Base-by-base conservation (phyloP, 2,329 filamentous ascomycete genomes). In the Pseudopyricularia javanii region DNA sequence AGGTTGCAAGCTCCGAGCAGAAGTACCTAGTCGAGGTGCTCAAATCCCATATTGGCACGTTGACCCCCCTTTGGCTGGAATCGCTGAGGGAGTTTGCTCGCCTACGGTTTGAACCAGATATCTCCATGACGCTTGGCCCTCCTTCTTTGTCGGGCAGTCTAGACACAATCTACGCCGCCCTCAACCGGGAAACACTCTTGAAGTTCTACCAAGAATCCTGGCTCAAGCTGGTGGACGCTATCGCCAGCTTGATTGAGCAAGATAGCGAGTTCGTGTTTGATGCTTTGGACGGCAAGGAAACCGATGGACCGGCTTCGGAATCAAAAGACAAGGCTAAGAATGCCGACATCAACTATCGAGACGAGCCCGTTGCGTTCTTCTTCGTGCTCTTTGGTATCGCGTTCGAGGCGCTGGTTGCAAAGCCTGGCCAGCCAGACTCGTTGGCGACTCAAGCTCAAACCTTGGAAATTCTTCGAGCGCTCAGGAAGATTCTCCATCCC, bases 261-360 rank as follows among this genome's bases (percentile, higher is more conserved):
- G 93, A 98, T 64, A 96, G 91, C 67, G 89, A 93, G 56, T 95
- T 96, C 57, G 93, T 98, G 3, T 98, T 98, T 63, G 91, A 96
- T 67, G 93, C 93, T 1, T 72, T 98, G 7, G 93, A 98, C 63
- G 91, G 91, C 51, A 95, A 93, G 63, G 78, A 80, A 60, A 70
- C 70, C 0, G 71, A 74, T 9, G 75, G 70, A 22, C 66, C 71
- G 6, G 33, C 26, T 15, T 43, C 35, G 28, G 12, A 15, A 30
- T 30, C 34, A 15, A 30, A 26, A 15, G 50, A 17, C n/a, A 30
- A 30, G 24, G 15, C 50, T 7, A 88, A 85, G 64, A 78, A 76
- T 3, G 76, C 83, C 49, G 88, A 91, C 58, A 97, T 98, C 70
- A 97, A 97, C 67, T 98, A 98, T 65, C 87, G 93, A 49, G 91